Evolutionary conservation across 352 stramenopile genomes (phyloP), one percentile per base, ranked within the genome.

Genomic region (Globisporangium mamillatum): DNA sequence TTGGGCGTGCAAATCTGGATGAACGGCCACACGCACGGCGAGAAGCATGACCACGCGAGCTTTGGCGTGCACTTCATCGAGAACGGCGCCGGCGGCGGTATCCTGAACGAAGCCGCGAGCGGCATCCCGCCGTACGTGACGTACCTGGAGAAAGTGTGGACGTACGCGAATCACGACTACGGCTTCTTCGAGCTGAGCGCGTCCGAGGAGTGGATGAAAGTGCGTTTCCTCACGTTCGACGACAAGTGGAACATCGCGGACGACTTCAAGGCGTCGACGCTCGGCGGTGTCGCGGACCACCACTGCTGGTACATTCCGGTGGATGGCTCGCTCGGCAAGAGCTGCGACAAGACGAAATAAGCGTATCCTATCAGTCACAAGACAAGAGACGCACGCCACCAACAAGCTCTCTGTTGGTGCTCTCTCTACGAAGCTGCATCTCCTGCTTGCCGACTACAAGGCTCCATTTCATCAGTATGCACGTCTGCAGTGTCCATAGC

Each of bases 231-330:
- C 58, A 93, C 84, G 52, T 76, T 82, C 22, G 85, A 93, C 75
- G 62, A 78, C 41, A 77, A 68, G 55, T 94, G 87, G 87, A 69
- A 68, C 25, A 92, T 91, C 60, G 68, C 66, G 3, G 77, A 89
- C 59, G 76, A 77, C 58, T 77, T 92, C 46, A 76, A 70, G 53
- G 74, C 70, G 14, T 80, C 82, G n/a, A 81, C 57, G 14, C 61
- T 79, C 3, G 81, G 81, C 60, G 85, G 86, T 34, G 75, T 93
- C 16, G 77, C 74, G 5, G 82, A 78, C 6, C 82, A 86, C 71
- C 85, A 94, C 75, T 94, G 87, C 75, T 94, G 81, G 80, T 90
- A 88, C 76, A 88, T 92, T 34, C 84, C 75, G 20, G 64, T 75
- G 36, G 73, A 82, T 36, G 75, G 75, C 27, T 69, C 60, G 25